Conservation (phyloP, 2,329 filamentous ascomycete genomes). For the Capronia epimyces region DNA sequence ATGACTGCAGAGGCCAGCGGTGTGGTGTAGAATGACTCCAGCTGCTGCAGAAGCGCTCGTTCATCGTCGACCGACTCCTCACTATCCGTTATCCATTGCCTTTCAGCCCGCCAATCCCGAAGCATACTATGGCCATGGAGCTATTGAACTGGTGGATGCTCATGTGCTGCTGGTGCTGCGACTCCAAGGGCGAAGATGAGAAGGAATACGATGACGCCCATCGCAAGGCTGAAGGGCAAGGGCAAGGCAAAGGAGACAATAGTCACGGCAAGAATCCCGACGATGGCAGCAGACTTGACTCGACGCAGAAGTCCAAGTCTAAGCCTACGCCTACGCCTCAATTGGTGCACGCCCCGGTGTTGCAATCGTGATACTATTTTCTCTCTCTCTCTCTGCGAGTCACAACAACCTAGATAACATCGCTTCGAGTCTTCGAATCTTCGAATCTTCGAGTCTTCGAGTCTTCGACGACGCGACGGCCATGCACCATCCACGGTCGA, state of each 20-base stretch:
- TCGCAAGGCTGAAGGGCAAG: not conserved
- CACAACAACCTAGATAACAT: no score
- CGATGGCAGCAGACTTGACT: not conserved
- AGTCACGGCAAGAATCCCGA: not conserved
- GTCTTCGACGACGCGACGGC: no score
- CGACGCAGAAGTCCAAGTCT: not conserved
- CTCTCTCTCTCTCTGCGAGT: no score
- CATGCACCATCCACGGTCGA: no score
- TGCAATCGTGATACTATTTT: not conserved
- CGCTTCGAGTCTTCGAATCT: no score
- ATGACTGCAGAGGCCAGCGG: no score
- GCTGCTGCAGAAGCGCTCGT: no score
- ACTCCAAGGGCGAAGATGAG: constrained; percentile 8
- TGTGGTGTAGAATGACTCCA: no score
- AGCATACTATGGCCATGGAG: constrained; percentile 4
- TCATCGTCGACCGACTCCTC: no score
- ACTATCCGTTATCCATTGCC: no score
- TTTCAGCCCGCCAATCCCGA: not conserved
- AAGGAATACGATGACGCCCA: constrained; percentile 11
- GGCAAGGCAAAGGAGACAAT: constrained; percentile 3
- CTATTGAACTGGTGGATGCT: constrained; percentile 13
- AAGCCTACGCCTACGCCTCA: not conserved
- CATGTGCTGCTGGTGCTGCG: constrained; percentile 19
- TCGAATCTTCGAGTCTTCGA: no score
- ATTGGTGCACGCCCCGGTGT: not conserved